Evolutionary conservation across 495 filamentous ascomycete species (phyloP), one percentile per base, ranked within the genome.

Genomic region (Poronia punctata): DNA sequence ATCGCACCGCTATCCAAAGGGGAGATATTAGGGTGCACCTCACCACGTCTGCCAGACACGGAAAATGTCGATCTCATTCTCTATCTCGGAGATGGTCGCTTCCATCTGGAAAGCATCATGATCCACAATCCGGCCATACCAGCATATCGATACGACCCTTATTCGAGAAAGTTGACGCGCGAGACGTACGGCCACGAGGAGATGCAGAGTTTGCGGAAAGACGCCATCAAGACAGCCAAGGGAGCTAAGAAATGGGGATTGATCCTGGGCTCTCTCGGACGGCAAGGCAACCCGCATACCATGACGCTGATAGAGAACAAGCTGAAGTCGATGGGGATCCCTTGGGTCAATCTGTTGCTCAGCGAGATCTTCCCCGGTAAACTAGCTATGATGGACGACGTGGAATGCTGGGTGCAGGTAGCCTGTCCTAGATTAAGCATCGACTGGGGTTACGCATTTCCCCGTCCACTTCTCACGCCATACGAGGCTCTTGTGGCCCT

Each of bases 371-470:
- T 97, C 58, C 92, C 92, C 0, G 88, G 86, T 0, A 98, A 98
- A 58, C 62, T 98, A 38, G 88, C 83, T 0, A 75, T 90, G 68
- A 95, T 98, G 86, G 51, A 56, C 18, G 89, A 97, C 56, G 83
- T 98, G 5, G 92, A 95, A 49, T 90, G 86, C 44, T 98, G 92
- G 92, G 89, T 97, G 23, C 92, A 98, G 62, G 86, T 98, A 28
- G 92, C 92, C 7, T 98, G 92, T 68, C 92, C 92, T 6, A 64
- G 92, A 19, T 53, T 98, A 53, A 95, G 88, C 59, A 98, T 98
- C 44, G 92, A 98, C 66, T 98, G 92, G 92, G 92, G 92, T 0
- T 98, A 97, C 67, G 92, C 93, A 10, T 98, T 98, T 61, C 71
- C 83, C 4, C 68, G 84, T 22, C 92, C 92, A 22, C 55, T 98